Percentiles rank a stretch among this genome's conserved stretches.
Evolutionary conservation across 805 yeast genomes (phyloP).

Genomic region (Ogataea ramenticola): DNA sequence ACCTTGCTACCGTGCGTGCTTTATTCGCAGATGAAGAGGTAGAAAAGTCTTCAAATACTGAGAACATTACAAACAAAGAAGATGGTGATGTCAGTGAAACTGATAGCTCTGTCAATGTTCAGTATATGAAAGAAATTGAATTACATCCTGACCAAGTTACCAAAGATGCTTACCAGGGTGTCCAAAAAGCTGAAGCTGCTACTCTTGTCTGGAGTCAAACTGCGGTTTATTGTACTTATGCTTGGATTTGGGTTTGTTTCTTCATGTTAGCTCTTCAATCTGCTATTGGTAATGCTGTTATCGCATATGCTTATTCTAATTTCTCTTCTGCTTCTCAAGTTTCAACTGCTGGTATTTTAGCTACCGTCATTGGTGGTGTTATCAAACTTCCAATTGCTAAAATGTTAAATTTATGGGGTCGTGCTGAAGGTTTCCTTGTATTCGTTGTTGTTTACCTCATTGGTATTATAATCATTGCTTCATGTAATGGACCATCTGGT

Average conservation of each 20-base stretch:
- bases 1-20: not conserved
- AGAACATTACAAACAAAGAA: not conserved
- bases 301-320: slow-evolving; percentile 15
- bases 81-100: not conserved
- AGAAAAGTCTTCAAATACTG: no score
- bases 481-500: slow-evolving; percentile 18
- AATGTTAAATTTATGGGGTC: slow-evolving; percentile 21
- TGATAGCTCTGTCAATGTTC: not conserved
- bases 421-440: slow-evolving; percentile 22
- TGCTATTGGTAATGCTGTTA: slow-evolving; percentile 17
- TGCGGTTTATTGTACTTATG: slow-evolving; percentile 20
- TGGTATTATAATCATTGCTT: slow-evolving; percentile 23
- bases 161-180: slow-evolving; percentile 20
- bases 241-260: slow-evolving; percentile 28
- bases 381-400: slow-evolving; percentile 23
- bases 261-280: slow-evolving; percentile 27
- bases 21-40: not conserved
- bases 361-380: slow-evolving; percentile 27
- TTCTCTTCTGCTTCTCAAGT: slow-evolving; percentile 24
- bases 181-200: slow-evolving; percentile 24
- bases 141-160: slow-evolving; percentile 10
- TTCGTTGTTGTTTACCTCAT: slow-evolving; percentile 14
- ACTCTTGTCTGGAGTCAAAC: slow-evolving; percentile 24
- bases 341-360: slow-evolving; percentile 22
- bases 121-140: not conserved